Evolutionary conservation across 768 basidiomycete species (phyloP), one percentile per base, ranked within the genome.

Genomic region (Kockovaella imperatae): DNA sequence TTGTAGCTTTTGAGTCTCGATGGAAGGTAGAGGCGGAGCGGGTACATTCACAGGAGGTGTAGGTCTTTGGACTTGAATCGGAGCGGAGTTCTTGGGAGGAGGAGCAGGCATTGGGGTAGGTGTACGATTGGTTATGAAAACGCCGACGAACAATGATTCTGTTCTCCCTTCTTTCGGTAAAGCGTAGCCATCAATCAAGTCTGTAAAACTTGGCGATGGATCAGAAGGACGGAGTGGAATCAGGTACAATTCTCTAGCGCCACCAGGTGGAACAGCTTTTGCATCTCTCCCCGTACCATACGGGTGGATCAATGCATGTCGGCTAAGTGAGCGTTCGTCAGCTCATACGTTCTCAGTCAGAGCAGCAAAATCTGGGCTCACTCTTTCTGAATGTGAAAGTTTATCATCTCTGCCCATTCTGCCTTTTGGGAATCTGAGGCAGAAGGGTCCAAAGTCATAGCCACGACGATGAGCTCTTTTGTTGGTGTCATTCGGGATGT

Each of bases 241-340:
- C 17, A 68, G 32, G 41, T 70, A 70, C 20, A 65, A 28, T 44
- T 70, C 69, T 47, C 56, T 64, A 5, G 60, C 49, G 15, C 51
- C 62, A n/a, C 53, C 54, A 3, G 53, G 44, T 3, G 68, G 68
- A 8, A 51, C 43, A 2, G 47, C n/a, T n/a, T n/a, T 38, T 1
- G 10, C 13, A 2, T 53, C 34, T n/a, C n/a, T n/a, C n/a, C n/a
- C n/a, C 7, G 30, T 15, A 10, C 51, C 59, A 40, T 68, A 67
- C 1, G 69, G 67, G 2, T 52, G 50, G 39, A 53, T 58, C 1
- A 68, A 25, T 2, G 55, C 67, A 47, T 65, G 59, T 32, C 68
- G 68, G 39, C 68, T 69, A 38, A n/a, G 17, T 52, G 30, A 47
- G 53, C 43, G 42, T 13, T 17, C 11, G 10, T 8, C 32, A 36